Evolutionary conservation across 257 asterid species (phyloP).

Genomic region (Nicotiana paniculata): DNA sequence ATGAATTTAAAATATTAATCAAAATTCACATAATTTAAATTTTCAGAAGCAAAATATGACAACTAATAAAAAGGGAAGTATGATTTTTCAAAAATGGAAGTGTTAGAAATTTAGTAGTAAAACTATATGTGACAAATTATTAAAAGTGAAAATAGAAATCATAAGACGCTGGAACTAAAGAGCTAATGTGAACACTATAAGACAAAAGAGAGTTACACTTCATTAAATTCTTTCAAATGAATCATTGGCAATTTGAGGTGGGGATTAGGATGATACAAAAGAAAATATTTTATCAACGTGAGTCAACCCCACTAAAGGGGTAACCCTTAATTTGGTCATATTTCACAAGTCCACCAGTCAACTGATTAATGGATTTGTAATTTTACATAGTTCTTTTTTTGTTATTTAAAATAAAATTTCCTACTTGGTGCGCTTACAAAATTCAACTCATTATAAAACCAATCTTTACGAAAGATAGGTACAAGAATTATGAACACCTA

Average conservation of each 20-base stretch:
- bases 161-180: background rate
- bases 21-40: too few species aligned
- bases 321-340: background rate
- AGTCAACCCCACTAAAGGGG: background rate
- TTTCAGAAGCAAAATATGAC: too few species aligned
- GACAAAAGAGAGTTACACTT: background rate
- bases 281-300: background rate
- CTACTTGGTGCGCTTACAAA: constrained; percentile 20
- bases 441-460: constrained; percentile 27
- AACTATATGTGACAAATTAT: background rate
- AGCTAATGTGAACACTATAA: background rate
- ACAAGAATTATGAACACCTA: background rate
- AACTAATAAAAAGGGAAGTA: too few species aligned
- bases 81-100: too few species aligned
- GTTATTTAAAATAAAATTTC: constrained; percentile 5
- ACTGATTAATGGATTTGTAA: constrained; percentile 20
- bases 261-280: background rate
- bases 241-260: background rate
- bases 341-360: constrained; percentile 23
- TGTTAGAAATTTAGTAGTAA: background rate
- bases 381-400: background rate
- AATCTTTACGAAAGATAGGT: background rate
- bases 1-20: too few species aligned
- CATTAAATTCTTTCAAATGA: background rate
- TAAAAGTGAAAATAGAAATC: background rate